Base-by-base conservation (phyloP, 2,329 filamentous ascomycete genomes). In the Sporothrix protearum region DNA sequence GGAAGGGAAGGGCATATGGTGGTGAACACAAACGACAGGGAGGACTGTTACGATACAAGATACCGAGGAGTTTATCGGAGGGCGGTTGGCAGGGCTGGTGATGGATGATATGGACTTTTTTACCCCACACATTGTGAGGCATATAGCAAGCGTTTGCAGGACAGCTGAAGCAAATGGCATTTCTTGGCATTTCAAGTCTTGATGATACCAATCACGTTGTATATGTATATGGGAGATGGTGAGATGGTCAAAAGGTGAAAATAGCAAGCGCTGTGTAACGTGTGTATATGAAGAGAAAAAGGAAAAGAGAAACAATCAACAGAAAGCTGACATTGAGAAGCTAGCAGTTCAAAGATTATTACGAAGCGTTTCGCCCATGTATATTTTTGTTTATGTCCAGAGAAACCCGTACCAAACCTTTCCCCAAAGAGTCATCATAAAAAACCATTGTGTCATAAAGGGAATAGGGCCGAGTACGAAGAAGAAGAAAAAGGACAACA, bases 291-390 rank as follows among this genome's bases (percentile, higher is more conserved):
- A 12, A 42, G 3, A 16, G 16, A 25, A 22, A 42, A 33, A 42
- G 25, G 3, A 4, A 30, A 19, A 51, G 8, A 36, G 6, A 9
- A 22, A 7, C 9, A 55, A 30, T 28, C 16, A 45, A 19, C n/a
- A 19, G 36, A 9, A 14, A 19, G 19, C 22, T 28, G 22, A 4
- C 22, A 64, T 3, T 22, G 9, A 36, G 25, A 45, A 45, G 16
- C 59, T 64, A 64, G 16, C 45, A 10, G 36, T 64, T 45, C 59
- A 64, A 64, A 64, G 42, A 28, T 64, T 36, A 64, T 64, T 64
- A 64, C 12, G 36, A 28, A 19, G 59, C 59, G 22, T 45, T 12
- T 42, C 57, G n/a, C n/a, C 57, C 53, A 19, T 33, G 3, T 36
- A 19, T 47, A 47, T 19, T 47, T 42, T 47, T 47, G 42, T 53